Evolutionary conservation across 306 rosid species (phyloP), one percentile per base, ranked within the genome.

Genomic region (Quercus engelmannii): DNA sequence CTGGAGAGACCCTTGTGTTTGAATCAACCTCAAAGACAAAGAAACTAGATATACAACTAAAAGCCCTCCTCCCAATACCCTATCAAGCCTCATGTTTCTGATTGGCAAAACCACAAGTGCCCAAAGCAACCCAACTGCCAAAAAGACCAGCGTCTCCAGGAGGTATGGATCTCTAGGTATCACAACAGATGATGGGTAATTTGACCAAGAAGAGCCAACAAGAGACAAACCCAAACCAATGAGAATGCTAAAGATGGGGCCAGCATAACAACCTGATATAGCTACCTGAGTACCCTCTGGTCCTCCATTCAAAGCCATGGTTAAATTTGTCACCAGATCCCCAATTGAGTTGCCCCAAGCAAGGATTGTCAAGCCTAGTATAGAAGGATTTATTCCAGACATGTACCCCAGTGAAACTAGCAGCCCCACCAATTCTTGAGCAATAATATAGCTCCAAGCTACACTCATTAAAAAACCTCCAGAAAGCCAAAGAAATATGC

Each of bases 401-500:
- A 83, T 77, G 55, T 28, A 46, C 1, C 89, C 89, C 49, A 86
- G 63, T 73, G 91, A 88, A 43, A 81, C 79, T 81, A 88, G 72
- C 73, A 88, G 70, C 1, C 83, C 91, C 26, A 88, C 88, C 65
- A 88, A 67, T 73, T 88, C 91, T 59, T 83, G 86, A 57, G 89
- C 91, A 57, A 76, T 78, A n/a, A 85, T 88, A 70, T 88, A 88
- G 51, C 89, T 88, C 89, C 91, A 88, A 4, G 85, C 56, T 82
- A 88, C 85, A 79, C 91, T 85, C 91, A 88, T 85, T 62, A 88
- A 71, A 81, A 88, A 88, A 5, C 91, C 88, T 65, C 88, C 91
- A 2, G 52, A 79, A 49, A 88, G 83, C 89, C 91, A 88, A 21
- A 82, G 88, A 19, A 88, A 76, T 69, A 81, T 26, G 81, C n/a